Base-by-base conservation (phyloP, 75 land plant genomes). In the Isoetes taiwanensis region DNA sequence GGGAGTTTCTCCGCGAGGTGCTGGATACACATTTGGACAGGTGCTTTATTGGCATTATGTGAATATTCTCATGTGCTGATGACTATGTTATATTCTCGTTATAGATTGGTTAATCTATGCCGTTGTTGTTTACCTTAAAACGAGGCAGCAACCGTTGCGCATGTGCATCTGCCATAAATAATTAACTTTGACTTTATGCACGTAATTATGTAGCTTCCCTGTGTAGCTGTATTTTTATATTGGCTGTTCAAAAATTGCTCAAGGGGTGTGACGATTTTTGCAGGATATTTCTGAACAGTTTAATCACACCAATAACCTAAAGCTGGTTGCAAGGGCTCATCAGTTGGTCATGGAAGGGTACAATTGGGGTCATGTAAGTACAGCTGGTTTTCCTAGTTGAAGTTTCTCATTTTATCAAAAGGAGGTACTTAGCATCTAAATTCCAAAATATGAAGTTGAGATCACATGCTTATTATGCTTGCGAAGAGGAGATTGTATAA, bases 231-330 rank as follows among this genome's bases (percentile, higher is more conserved):
- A n/a, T n/a, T n/a, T n/a, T n/a, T n/a, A n/a, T n/a, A n/a, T n/a
- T n/a, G n/a, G n/a, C n/a, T n/a, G n/a, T n/a, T 9, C 14, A 9
- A 37, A 14, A 14, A 37, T 37, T 37, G 11, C 14, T 9, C 9
- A 37, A 14, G 14, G 39, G 39, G 14, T 9, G 14, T 37, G 39
- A 37, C 9, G 14, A 9, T 25, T 17, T 52, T 21, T 55, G 34
- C 83, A 89, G 96, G 96, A 89, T 70, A 85, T 89, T 58, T 89
- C 96, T 12, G 91, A 83, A 66, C 86, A 89, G 39, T 89, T 89
- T 54, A 89, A 89, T 55, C 90, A 89, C 52, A 77, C 85, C 0
- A 89, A 89, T 59, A 89, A 79, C 61, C 57, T 89, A 34, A 89
- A 89, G 71, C 73, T 89, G 35, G 87, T 89, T 37, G 96, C 96